Evolutionary conservation across 192 early-diverging fungal genomes (phyloP).

Genomic region (Linnemannia zychae): DNA sequence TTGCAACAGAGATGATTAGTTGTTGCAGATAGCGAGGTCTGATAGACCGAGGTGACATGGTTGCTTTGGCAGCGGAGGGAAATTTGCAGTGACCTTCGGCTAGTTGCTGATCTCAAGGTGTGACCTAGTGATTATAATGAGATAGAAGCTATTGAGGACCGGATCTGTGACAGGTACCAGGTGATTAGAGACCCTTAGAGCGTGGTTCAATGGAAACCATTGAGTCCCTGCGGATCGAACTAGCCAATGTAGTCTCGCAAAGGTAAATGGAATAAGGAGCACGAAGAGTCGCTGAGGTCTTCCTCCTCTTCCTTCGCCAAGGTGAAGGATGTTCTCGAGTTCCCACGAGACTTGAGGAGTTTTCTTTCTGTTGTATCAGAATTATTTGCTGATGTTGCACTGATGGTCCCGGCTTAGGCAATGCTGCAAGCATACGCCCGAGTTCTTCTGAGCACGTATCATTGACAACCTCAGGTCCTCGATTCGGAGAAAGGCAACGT

Average conservation of each 20-base stretch:
- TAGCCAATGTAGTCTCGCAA: conserved; percentile 9
- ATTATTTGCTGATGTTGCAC: not conserved
- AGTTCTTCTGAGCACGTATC: too few species aligned
- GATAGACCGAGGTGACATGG: not conserved
- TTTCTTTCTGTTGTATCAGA: not conserved
- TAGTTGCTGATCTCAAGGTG: conserved; percentile 9
- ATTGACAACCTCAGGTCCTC: not conserved
- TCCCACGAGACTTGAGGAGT: not conserved
- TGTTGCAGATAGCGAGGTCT: not conserved
- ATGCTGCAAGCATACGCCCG: not conserved
- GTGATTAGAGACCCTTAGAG: not conserved
- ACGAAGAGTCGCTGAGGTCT: not conserved
- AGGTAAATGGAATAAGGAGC: conserved; percentile 6
- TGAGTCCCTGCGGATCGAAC: conserved; percentile 14
- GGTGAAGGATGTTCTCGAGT: conserved; percentile 1
- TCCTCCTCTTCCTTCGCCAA: conserved; percentile 11
- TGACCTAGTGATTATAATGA: not conserved
- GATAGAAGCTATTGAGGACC: not conserved
- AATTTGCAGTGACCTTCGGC: not conserved
- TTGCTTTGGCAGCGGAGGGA: not conserved
- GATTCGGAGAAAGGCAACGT: not conserved
- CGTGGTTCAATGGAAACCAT: not conserved
- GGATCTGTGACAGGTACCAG: conserved; percentile 13
- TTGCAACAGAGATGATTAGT: not conserved
- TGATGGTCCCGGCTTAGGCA: not conserved